These are phyloP conservation scores for Debaryomyces tyrocola DNA, from an alignment of 805 yeast species.

Conservation along the genomic window DNA sequence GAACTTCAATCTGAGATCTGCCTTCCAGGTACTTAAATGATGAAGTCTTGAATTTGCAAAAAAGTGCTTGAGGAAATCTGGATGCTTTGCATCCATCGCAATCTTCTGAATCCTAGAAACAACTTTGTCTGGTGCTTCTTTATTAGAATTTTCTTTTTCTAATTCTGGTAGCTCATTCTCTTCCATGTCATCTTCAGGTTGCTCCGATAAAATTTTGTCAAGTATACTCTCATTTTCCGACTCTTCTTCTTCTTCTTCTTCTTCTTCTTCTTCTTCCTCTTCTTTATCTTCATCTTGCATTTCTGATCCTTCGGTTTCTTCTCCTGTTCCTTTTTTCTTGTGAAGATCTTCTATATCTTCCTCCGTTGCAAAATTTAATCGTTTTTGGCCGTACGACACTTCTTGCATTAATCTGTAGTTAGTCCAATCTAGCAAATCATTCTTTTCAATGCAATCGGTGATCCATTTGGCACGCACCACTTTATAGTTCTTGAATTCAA, in stretches of 20 bases:
- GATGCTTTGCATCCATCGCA: slow-evolving; percentile 63
- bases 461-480: slow-evolving; percentile 88
- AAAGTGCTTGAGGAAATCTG: slow-evolving; percentile 68
- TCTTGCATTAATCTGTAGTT: slow-evolving; percentile 53
- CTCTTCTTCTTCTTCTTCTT: slow-evolving; percentile 2
- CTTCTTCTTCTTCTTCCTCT: slow-evolving; percentile 1
- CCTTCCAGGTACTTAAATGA: slow-evolving; percentile 85
- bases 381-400: slow-evolving; percentile 54
- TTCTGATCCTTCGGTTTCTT: slow-evolving; percentile 1
- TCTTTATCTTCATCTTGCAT: not conserved
- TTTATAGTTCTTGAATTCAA: slow-evolving; percentile 63
- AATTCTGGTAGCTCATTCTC: not conserved
- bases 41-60: slow-evolving; percentile 84
- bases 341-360: not conserved
- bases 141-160: not conserved
- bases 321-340: slow-evolving; percentile 1
- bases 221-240: not conserved
- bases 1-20: slow-evolving; percentile 65
- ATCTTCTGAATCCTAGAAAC: not conserved
- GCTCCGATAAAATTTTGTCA: not conserved
- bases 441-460: slow-evolving; percentile 54
- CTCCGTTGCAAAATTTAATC: slow-evolving; percentile 18
- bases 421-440: slow-evolving; percentile 65
- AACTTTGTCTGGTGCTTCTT: not conserved
- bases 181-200: slow-evolving; percentile 4